phyloP scores from a whole-genome alignment of 768 basidiomycete species.

The Tubosaeta sp. region DNA sequence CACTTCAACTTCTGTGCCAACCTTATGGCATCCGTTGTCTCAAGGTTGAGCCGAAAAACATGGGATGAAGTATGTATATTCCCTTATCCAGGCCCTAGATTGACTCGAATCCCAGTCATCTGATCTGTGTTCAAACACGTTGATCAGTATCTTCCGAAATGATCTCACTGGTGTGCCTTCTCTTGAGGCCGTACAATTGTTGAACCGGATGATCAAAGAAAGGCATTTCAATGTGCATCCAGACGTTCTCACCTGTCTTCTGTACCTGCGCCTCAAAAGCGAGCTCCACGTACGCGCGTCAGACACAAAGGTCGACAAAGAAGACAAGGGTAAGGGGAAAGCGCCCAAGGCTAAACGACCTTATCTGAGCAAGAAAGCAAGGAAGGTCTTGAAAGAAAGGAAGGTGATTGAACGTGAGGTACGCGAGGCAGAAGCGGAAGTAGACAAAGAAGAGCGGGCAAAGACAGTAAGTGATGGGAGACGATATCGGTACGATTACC shows the following conservation, averaged over 20 bases:
- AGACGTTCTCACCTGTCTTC: constrained; percentile 78
- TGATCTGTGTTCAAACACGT: constrained; percentile 75
- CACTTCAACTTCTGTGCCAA: constrained; percentile 98
- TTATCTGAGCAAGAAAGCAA: constrained; percentile 90
- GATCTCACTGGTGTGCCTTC: constrained; percentile 81
- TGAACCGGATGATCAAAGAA: constrained; percentile 97
- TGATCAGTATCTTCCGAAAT: constrained; percentile 77
- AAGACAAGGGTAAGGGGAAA: constrained; percentile 40
- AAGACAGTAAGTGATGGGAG: constrained; percentile 55
- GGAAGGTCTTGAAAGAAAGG: constrained; percentile 80
- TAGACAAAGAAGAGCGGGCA: constrained; percentile 87
- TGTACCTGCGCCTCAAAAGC: constrained; percentile 80
- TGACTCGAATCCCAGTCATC: constrained; percentile 54
- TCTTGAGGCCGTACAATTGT: constrained; percentile 80
- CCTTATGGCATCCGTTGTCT: constrained; percentile 83
- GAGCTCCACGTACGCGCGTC: constrained; percentile 82
- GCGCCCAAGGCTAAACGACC: constrained; percentile 55
- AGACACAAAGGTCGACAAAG: constrained; percentile 59
- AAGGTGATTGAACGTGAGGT: constrained; percentile 90
- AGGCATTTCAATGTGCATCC: constrained; percentile 87
- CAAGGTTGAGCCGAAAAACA: constrained; percentile 74
- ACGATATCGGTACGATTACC: constrained; percentile 6
- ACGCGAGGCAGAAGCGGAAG: constrained; percentile 89
- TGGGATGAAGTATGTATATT: constrained; percentile 76
- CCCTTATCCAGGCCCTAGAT: constrained; percentile 3